Percentiles rank a stretch among this genome's conserved stretches.
These are phyloP conservation scores for Mycena crocata DNA, from an alignment of 768 basidiomycete species.

Conservation along the genomic window DNA sequence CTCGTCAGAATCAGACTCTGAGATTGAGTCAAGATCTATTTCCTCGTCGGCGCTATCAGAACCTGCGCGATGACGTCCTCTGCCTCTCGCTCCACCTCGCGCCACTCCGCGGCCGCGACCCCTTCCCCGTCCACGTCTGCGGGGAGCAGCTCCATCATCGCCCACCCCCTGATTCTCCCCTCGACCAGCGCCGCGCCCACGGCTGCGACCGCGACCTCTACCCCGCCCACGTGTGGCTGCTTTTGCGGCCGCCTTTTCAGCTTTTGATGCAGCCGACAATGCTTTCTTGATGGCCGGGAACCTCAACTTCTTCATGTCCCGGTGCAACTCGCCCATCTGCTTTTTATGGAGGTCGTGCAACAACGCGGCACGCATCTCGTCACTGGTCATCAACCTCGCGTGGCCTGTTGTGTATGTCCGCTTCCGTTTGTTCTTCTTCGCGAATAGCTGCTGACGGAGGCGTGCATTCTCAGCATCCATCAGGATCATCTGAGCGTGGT, in stretches of 20 bases:
- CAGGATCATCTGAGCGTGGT: neutral
- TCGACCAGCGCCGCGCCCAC: neutral
- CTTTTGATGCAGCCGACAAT: no score
- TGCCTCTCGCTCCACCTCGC: no score
- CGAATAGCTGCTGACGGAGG: conserved; percentile 4
- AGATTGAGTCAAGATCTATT: no score
- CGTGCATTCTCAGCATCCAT: conserved; percentile 1
- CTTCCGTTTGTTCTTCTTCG: conserved; percentile 14
- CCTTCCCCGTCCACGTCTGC: neutral
- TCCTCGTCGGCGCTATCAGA: neutral
- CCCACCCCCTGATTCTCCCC: neutral
- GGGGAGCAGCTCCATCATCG: neutral
- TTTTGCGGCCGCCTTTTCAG: no score
- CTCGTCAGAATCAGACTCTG: no score
- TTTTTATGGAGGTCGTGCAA: neutral
- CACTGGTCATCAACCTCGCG: conserved; percentile 5
- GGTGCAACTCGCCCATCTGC: neutral
- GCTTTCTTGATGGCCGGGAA: conserved; percentile 2
- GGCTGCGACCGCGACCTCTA: neutral
- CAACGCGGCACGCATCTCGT: conserved; percentile 5
- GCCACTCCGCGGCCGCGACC: neutral
- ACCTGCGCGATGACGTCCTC: neutral
- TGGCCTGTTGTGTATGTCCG: neutral
- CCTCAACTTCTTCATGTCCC: neutral
- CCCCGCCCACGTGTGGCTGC: neutral